Percentiles rank a stretch among this genome's conserved stretches.
phyloP scores from a whole-genome alignment of 805 yeast species.

The Cyberlindnera euphorbiiphila region DNA sequence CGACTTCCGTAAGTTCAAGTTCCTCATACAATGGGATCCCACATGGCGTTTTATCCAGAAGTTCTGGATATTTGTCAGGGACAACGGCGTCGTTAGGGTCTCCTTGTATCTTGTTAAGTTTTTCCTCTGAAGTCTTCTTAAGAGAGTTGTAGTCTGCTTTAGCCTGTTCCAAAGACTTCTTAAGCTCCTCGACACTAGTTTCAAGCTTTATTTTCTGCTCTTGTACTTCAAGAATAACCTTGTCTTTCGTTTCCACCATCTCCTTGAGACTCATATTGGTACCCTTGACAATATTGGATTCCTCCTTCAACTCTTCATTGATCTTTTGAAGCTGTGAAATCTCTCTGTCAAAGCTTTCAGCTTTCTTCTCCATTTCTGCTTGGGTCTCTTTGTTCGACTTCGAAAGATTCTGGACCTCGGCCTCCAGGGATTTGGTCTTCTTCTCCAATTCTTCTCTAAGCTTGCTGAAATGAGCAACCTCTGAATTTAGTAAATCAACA shows the following conservation, averaged over 20 bases:
- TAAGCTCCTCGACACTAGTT: conserved; percentile 8
- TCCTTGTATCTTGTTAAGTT: conserved; percentile 21
- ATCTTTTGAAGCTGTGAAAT: conserved; percentile 3
- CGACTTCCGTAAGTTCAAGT: conserved; percentile 29
- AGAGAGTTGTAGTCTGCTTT: conserved; percentile 2
- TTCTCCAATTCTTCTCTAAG: background rate
- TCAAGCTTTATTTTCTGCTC: background rate
- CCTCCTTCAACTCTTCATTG: conserved; percentile 12
- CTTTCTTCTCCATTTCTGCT: background rate
- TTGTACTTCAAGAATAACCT: background rate
- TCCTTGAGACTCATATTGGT: conserved; percentile 16
- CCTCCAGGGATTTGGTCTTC: background rate
- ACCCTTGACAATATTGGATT: conserved; percentile 9
- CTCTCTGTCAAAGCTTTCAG: conserved; percentile 2
- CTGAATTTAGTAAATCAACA: background rate
- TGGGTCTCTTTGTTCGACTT: background rate
- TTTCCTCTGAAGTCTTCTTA: conserved; percentile 5
- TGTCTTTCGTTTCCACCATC: conserved; percentile 14
- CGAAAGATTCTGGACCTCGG: background rate
- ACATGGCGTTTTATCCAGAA: conserved; percentile 15
- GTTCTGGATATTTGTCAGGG: conserved; percentile 27
- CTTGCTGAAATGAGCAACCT: background rate
- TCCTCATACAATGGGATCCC: conserved; percentile 17
- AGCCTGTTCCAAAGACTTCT: background rate
- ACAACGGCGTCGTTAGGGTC: conserved; percentile 23